phyloP scores from a whole-genome alignment of 2,329 filamentous ascomycete genomes.

The Myriosclerotinia curreyana region DNA sequence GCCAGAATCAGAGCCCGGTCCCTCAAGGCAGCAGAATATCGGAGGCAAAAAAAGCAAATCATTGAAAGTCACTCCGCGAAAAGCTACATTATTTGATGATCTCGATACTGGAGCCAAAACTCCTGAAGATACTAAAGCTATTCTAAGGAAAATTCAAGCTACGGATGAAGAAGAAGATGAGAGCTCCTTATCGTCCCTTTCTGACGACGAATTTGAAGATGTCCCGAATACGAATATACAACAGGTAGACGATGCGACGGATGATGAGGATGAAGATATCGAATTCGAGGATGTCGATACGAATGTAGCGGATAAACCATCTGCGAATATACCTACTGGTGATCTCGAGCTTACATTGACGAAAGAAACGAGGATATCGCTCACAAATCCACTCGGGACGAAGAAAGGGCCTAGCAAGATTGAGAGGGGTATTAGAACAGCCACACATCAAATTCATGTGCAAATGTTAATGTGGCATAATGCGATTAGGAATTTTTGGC shows the following conservation, averaged over 20 bases:
- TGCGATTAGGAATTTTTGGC: constrained; percentile 76
- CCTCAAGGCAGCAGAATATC: neutral
- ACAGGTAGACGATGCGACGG: constrained; percentile 43
- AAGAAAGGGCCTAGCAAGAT: constrained; percentile 87
- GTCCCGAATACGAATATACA: constrained; percentile 45
- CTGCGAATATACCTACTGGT: constrained; percentile 52
- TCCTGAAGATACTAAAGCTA: constrained; percentile 44
- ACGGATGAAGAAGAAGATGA: constrained; percentile 44
- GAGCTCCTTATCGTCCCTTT: constrained; percentile 37
- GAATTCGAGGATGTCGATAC: constrained; percentile 61
- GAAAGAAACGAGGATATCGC: constrained; percentile 55
- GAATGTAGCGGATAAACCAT: constrained; percentile 35
- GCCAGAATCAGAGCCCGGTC: constrained; percentile 33
- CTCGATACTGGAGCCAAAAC: constrained; percentile 50
- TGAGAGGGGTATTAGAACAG: constrained; percentile 72
- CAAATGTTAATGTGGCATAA: constrained; percentile 89
- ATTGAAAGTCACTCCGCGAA: constrained; percentile 43
- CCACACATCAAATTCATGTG: constrained; percentile 86
- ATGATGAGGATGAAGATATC: constrained; percentile 54
- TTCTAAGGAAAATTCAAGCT: constrained; percentile 46
- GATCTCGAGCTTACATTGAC: constrained; percentile 73
- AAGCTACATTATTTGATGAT: constrained; percentile 59
- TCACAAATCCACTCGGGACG: constrained; percentile 57
- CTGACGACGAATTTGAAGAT: constrained; percentile 56
- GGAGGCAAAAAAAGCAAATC: constrained; percentile 29